Evolutionary conservation across 257 asterid genomes (phyloP), one percentile per base, ranked within the genome.

Genomic region (Eustoma russellianum): DNA sequence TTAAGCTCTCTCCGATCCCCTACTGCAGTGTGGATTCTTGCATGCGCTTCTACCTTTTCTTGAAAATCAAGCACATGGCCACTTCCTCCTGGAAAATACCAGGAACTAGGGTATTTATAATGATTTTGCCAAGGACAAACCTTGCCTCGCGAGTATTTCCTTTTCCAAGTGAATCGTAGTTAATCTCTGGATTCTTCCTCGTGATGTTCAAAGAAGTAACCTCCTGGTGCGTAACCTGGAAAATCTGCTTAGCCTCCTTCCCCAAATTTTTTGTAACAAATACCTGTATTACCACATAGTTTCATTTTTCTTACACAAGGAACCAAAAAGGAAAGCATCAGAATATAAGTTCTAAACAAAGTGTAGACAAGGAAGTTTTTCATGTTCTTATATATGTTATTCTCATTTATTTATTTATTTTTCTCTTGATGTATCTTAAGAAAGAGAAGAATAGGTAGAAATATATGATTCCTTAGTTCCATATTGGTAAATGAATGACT

Each of bases 111-210:
- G 88, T 75, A 35, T 62, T 61, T 49, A 77, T 14, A 62, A 89
- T 79, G 61, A 89, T 77, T 70, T 62, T 76, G 43, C 97, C 95
- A 19, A 89, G 82, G 60, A 79, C 88, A 38, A 77, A 89, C 79
- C 93, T 81, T 48, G 70, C 49, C 73, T 86, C 94, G 4, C 35
- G 24, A 52, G 28, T 19, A 10, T 68, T 48, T 46, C 90, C 97
- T 33, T 41, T 50, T 46, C 59, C 67, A 57, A 79, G 81, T 61
- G 51, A 68, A 19, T 6, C 15, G 64, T 77, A 64, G 44, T 74
- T 38, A 55, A 83, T 79, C 68, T 70, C 64, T 35, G 13, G 28
- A 58, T 64, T 48, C 47, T 63, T 16, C 48, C 70, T 61, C 7
- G 63, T 47, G 19, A 48, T 49, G 18, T 66, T 38, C 11, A 63